Conservation (phyloP, 2,329 filamentous ascomycete species). For the Colletotrichum sp. region DNA sequence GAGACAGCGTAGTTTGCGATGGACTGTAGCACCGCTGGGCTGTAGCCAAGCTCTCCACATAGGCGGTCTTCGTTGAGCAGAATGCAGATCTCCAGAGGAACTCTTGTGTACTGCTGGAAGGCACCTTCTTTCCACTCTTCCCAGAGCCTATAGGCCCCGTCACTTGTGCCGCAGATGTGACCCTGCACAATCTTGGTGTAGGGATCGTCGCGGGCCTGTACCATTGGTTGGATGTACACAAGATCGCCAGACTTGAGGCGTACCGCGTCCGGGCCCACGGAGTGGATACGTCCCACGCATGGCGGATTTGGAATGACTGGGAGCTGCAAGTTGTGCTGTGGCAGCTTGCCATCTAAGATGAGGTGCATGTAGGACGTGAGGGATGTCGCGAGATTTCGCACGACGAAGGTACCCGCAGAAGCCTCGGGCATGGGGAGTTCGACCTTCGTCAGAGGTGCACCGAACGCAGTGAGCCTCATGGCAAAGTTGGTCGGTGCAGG, state of each 20-base stretch:
- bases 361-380: not conserved
- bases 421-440: not conserved
- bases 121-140: conserved; percentile 34
- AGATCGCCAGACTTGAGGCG: conserved; percentile 35
- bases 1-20: conserved; percentile 41
- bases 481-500: not conserved
- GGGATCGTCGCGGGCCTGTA: conserved; percentile 33
- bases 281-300: conserved; percentile 38
- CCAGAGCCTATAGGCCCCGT: conserved; percentile 26
- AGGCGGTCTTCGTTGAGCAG: conserved; percentile 32
- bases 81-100: conserved; percentile 37
- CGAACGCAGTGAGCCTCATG: not conserved
- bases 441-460: not conserved
- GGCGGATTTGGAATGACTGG: conserved; percentile 36
- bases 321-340: not conserved
- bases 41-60: conserved; percentile 39
- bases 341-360: not conserved
- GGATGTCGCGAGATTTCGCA: not conserved
- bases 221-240: conserved; percentile 33
- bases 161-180: conserved; percentile 27
- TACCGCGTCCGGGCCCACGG: conserved; percentile 34
- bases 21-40: conserved; percentile 41
- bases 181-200: conserved; percentile 30
- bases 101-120: conserved; percentile 30
- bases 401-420: not conserved